These are phyloP conservation scores for Bathelium albidoporum DNA, from an alignment of 495 filamentous ascomycete species.

Conservation along the genomic window DNA sequence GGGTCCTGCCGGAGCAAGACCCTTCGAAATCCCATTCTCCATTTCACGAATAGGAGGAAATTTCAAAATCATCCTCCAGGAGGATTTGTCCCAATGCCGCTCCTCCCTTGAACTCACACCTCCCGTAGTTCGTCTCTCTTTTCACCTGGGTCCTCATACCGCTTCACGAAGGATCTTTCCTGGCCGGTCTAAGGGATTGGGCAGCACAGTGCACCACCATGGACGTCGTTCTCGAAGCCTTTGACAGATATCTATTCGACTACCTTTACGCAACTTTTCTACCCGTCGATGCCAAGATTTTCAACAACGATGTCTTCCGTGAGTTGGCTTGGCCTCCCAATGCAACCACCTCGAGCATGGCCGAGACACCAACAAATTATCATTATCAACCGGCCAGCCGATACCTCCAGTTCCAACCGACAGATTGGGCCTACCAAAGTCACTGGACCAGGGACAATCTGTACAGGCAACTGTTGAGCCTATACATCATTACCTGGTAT, in stretches of 20 bases:
- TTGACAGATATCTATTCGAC: constrained; percentile 79
- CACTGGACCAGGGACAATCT: constrained; percentile 70
- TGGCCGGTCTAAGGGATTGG: too few species aligned
- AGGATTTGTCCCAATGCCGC: too few species aligned
- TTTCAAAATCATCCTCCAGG: too few species aligned
- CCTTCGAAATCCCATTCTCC: too few species aligned
- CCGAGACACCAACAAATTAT: constrained; percentile 31
- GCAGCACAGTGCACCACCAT: constrained; percentile 44
- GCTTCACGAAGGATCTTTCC: too few species aligned
- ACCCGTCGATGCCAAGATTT: constrained; percentile 46
- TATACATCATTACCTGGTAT: constrained; percentile 82
- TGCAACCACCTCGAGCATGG: constrained; percentile 33
- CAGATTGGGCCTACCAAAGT: constrained; percentile 72
- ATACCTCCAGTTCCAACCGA: constrained; percentile 59
- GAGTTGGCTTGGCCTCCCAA: constrained; percentile 15
- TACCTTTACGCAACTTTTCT: constrained; percentile 62
- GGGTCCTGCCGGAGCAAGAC: too few species aligned
- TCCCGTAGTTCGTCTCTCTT: too few species aligned
- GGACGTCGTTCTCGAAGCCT: constrained; percentile 83
- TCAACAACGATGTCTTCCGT: constrained; percentile 25
- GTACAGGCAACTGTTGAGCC: constrained; percentile 61
- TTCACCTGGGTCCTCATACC: neutral
- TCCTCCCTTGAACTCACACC: too few species aligned
- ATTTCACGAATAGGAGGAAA: too few species aligned
- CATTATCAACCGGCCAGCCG: constrained; percentile 61